Percentiles rank a stretch among this genome's conserved stretches.
Evolutionary conservation across 805 yeast species (phyloP).

Genomic region (Suhomyces xylopsoci): DNA sequence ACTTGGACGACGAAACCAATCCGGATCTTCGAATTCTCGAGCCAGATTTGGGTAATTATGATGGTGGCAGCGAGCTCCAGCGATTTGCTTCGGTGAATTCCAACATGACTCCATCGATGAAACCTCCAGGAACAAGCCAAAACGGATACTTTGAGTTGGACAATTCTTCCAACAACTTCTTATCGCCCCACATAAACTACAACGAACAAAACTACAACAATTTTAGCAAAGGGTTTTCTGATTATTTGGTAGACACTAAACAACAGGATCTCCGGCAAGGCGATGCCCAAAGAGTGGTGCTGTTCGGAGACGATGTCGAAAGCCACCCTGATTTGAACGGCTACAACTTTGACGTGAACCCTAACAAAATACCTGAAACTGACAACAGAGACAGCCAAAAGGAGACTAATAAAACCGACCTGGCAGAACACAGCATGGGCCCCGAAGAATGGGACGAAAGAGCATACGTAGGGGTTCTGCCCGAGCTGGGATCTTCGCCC

Average conservation of each 20-base stretch:
- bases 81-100: slow-evolving; percentile 8
- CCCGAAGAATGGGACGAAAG: neutral
- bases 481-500: neutral
- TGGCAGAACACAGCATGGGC: neutral
- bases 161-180: neutral
- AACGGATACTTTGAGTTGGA: slow-evolving; percentile 15
- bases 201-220: slow-evolving; percentile 6
- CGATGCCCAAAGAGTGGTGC: neutral
- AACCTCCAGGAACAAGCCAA: slow-evolving; percentile 24
- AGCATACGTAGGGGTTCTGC: neutral
- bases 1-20: slow-evolving; percentile 10
- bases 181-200: slow-evolving; percentile 7
- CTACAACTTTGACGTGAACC: slow-evolving; percentile 18
- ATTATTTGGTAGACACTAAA: neutral
- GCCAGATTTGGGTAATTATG: slow-evolving; percentile 13
- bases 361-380: neutral
- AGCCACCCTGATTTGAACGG: slow-evolving; percentile 16
- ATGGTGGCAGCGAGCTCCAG: slow-evolving; percentile 6
- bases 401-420: neutral
- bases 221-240: slow-evolving; percentile 4
- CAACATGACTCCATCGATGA: slow-evolving; percentile 31
- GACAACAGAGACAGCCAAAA: neutral
- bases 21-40: slow-evolving; percentile 12
- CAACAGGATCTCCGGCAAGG: neutral
- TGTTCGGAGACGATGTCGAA: slow-evolving; percentile 1